A percentile compares a stretch with the other conserved stretches of the same genome.
Conservation (phyloP, 345 rosid genomes). For the Pistacia integerrima region DNA sequence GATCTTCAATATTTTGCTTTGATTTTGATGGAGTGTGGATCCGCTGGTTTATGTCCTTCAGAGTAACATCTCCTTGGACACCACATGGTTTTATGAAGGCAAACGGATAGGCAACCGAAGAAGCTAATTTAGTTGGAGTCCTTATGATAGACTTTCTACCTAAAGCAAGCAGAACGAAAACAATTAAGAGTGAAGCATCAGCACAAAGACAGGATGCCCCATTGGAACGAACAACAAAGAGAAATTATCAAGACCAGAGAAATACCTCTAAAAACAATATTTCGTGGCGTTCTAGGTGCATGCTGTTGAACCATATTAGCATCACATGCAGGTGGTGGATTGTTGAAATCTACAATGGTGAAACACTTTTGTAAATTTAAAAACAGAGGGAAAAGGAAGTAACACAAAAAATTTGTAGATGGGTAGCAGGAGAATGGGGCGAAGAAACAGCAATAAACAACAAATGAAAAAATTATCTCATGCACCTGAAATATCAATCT, state of each 20-base stretch:
- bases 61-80: conserved; percentile 82
- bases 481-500: conserved; percentile 63
- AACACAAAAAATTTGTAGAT: background rate
- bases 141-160: conserved; percentile 72
- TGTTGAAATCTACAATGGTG: conserved; percentile 53
- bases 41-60: conserved; percentile 92
- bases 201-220: background rate
- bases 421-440: background rate
- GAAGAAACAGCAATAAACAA: background rate
- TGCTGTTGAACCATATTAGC: conserved; percentile 50
- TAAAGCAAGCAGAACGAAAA: conserved; percentile 27
- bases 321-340: conserved; percentile 42
- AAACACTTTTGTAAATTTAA: conserved; percentile 16
- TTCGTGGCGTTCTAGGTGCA: conserved; percentile 55
- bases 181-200: background rate
- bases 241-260: background rate
- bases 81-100: conserved; percentile 94
- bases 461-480: background rate
- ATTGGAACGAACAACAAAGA: background rate
- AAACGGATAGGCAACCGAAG: conserved; percentile 87
- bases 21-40: conserved; percentile 67
- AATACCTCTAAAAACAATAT: conserved; percentile 76
- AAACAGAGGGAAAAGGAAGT: background rate
- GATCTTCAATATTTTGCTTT: conserved; percentile 57
- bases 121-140: conserved; percentile 71